These are phyloP conservation scores for Boletus sp. DNA, from an alignment of 768 basidiomycete genomes.

Conservation along the genomic window DNA sequence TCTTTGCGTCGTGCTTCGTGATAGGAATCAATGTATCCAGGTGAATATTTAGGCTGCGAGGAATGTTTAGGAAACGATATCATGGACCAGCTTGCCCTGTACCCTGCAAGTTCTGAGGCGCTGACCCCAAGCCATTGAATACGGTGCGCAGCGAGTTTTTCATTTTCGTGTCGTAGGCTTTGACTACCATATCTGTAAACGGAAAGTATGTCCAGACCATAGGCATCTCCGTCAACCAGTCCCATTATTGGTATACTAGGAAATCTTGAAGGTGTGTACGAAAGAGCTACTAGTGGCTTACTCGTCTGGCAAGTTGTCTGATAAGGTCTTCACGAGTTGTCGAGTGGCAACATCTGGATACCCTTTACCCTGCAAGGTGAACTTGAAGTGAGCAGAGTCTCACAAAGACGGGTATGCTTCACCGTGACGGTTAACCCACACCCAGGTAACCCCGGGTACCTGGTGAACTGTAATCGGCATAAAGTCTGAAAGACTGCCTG, in stretches of 20 bases:
- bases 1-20: conserved; percentile 67
- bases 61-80: not conserved
- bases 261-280: not conserved
- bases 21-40: conserved; percentile 65
- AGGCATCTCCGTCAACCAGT: conserved; percentile 88
- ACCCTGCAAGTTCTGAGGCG: conserved; percentile 65
- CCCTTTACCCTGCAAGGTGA: conserved; percentile 75
- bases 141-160: conserved; percentile 61
- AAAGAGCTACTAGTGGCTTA: conserved; percentile 29
- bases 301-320: conserved; percentile 60
- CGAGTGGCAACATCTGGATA: conserved; percentile 94
- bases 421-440: conserved; percentile 80
- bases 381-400: conserved; percentile 7
- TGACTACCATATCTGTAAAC: conserved; percentile 82
- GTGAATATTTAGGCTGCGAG: conserved; percentile 54
- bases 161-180: conserved; percentile 66
- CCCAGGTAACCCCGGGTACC: conserved; percentile 49
- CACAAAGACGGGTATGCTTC: not conserved
- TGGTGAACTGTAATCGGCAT: conserved; percentile 52
- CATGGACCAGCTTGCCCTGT: conserved; percentile 13
- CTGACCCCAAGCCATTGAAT: conserved; percentile 81
- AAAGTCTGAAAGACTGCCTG: conserved; percentile 96
- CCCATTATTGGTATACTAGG: conserved; percentile 71
- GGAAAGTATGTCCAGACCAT: conserved; percentile 88
- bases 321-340: conserved; percentile 72